Evolutionary conservation across 208 protist genomes (phyloP).

Genomic region (Leishmania lainsoni): DNA sequence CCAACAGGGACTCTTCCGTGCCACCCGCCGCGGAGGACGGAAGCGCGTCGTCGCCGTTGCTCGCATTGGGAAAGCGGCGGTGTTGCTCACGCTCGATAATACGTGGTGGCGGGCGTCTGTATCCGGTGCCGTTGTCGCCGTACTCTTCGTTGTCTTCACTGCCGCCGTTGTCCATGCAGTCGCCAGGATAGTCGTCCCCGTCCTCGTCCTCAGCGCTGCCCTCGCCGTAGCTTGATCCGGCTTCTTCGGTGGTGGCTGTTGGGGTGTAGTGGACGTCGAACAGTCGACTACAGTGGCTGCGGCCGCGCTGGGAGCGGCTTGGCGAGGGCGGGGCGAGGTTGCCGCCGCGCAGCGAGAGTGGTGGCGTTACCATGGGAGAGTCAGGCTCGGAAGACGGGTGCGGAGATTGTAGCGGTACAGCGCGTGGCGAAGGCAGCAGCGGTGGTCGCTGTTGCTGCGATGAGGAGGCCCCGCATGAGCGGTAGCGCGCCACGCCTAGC

Average conservation of each 20-base stretch:
- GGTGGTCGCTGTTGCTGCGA: conserved; percentile 12
- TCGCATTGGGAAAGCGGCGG: conserved; percentile 34
- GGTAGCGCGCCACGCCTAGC: conserved; percentile 3
- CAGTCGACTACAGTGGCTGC: conserved; percentile 28
- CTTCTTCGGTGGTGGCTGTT: conserved; percentile 86
- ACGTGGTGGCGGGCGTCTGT: conserved; percentile 50
- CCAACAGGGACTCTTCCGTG: not conserved
- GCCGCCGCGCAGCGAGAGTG: conserved; percentile 16
- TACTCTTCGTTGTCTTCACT: conserved; percentile 20
- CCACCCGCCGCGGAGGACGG: not conserved
- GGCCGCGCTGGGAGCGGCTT: conserved; percentile 39
- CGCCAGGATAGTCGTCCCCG: conserved; percentile 28
- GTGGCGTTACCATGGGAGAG: conserved; percentile 30
- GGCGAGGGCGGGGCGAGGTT: conserved; percentile 30
- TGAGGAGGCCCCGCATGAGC: conserved; percentile 6
- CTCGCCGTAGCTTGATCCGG: conserved; percentile 54
- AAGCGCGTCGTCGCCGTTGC: conserved; percentile 19
- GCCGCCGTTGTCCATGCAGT: conserved; percentile 27
- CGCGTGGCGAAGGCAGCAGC: conserved; percentile 16
- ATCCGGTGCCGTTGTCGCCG: conserved; percentile 15
- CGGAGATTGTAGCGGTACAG: conserved; percentile 27
- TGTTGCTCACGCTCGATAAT: conserved; percentile 91
- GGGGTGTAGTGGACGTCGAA: conserved; percentile 33
- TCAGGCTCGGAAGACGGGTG: conserved; percentile 35
- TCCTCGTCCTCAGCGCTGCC: conserved; percentile 22